Evolutionary conservation across 257 asterid genomes (phyloP), one percentile per base, ranked within the genome.

Genomic region (Marsdenia floribunda): DNA sequence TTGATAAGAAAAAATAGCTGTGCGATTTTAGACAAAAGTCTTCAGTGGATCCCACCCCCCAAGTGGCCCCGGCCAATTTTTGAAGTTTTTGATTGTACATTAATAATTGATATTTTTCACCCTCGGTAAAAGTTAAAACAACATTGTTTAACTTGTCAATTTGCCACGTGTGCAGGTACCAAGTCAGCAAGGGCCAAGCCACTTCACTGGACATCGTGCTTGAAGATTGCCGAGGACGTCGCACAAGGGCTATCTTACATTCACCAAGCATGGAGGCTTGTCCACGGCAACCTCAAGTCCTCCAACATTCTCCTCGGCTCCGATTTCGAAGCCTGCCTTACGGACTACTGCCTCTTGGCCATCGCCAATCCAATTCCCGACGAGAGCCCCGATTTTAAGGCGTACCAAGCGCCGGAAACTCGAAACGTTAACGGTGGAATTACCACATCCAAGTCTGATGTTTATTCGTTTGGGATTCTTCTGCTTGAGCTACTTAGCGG

Each of bases 161-260:
- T 21, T 71, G 58, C 72, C 47, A 54, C 75, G 13, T 69, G 6
- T 69, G 42, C 71, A 54, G 80, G 82, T 80, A 74, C 78, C 82
- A 66, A 87, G 93, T 93, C 98, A 53, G 78, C 89, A 1, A 84
- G 96, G 78, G 89, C 98, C 15, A 95, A 86, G 84, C 93, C 99
- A 59, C 99, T 92, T 24, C 99, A 95, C 82, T 92, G 98, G 99
- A 95, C 99, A 0, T 95, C 99, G 3, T 95, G 99, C 70, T 89
- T 95, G 68, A 95, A 95, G 82, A 90, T 95, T 21, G 97, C 97
- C 0, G 99, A 92, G 80, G 99, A 95, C 40, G 93, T 90, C 60
- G 98, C 97, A 26, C 96, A 89, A 82, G 97, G 97, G 18, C 96
- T 93, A 44, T 82, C 94, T 76, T 93, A 85, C 86, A 90, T 93